These are phyloP conservation scores for Mycena kentingensis DNA, from an alignment of 768 basidiomycete species.

Conservation along the genomic window DNA sequence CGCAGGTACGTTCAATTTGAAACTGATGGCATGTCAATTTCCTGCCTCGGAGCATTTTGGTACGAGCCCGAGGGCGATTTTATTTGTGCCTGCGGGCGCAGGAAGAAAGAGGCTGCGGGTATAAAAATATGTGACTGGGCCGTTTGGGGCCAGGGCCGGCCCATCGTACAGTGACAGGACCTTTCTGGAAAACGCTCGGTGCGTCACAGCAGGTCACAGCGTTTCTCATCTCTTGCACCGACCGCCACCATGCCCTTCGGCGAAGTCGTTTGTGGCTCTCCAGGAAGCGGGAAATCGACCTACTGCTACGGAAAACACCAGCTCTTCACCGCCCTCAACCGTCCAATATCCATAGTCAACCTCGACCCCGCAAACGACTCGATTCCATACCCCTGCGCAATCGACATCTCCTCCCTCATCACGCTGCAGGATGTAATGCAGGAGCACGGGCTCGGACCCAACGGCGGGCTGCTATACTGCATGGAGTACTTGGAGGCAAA, in stretches of 20 bases:
- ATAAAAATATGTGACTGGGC: too few relatives aligned
- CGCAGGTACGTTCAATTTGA: too few relatives aligned
- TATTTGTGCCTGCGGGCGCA: too few relatives aligned
- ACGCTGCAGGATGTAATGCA: constrained; percentile 87
- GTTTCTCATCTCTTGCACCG: background rate
- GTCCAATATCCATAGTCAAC: constrained; percentile 90
- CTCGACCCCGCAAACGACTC: constrained; percentile 92
- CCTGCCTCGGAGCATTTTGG: too few relatives aligned
- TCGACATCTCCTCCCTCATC: constrained; percentile 84
- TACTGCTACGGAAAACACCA: constrained; percentile 88
- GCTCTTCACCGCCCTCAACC: constrained; percentile 81
- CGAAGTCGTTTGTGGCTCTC: constrained; percentile 84
- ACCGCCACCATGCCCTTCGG: constrained; percentile 72
- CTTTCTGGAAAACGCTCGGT: too few relatives aligned
- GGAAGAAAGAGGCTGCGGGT: too few relatives aligned
- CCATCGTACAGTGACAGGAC: too few relatives aligned
- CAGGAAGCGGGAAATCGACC: constrained; percentile 86
- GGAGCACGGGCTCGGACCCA: constrained; percentile 84
- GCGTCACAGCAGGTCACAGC: background rate
- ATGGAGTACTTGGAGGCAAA: constrained; percentile 98
- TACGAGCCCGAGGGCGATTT: too few relatives aligned
- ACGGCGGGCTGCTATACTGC: constrained; percentile 94
- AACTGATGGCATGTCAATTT: too few relatives aligned
- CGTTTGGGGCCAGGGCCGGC: too few relatives aligned
- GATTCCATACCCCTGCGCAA: constrained; percentile 88